Conservation (phyloP, 75 land plant genomes). For the Adiantum capillusveneris region DNA sequence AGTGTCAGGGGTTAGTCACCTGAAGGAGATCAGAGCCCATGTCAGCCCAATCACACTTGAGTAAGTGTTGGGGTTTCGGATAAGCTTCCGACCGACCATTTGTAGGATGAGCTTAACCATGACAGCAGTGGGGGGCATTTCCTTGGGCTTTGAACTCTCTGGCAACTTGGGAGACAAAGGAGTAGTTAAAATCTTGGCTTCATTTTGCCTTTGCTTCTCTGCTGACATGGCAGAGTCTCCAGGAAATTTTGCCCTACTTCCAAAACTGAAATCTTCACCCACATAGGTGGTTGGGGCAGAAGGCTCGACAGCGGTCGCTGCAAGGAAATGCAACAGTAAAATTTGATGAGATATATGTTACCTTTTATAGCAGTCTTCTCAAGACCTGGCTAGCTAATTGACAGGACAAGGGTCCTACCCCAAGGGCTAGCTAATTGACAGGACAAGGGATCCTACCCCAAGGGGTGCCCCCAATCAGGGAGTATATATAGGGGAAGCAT, state of each 20-base stretch:
- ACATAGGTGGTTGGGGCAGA: neutral
- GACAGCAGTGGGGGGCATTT: conserved; percentile 59
- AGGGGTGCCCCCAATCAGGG: too few relatives aligned
- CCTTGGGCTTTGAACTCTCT: conserved; percentile 3
- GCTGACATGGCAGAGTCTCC: neutral
- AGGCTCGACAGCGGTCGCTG: neutral
- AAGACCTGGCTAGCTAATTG: too few relatives aligned
- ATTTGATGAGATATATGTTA: too few relatives aligned
- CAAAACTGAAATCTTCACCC: conserved; percentile 3
- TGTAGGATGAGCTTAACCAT: conserved; percentile 55
- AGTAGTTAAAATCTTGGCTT: neutral
- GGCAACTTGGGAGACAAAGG: conserved; percentile 1
- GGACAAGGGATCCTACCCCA: too few relatives aligned
- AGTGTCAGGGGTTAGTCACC: conserved; percentile 28
- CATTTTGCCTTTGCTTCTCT: neutral
- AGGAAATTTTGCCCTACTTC: neutral
- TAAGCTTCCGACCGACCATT: conserved; percentile 66
- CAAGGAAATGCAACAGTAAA: neutral
- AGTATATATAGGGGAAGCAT: too few relatives aligned
- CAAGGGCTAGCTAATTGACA: too few relatives aligned
- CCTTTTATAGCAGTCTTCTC: too few relatives aligned
- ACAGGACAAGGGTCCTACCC: too few relatives aligned
- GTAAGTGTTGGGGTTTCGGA: conserved; percentile 64
- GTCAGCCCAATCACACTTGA: conserved; percentile 53
- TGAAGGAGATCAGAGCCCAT: conserved; percentile 57